phyloP scores from a whole-genome alignment of 192 early-diverging fungal species.

The Podila epicladia region DNA sequence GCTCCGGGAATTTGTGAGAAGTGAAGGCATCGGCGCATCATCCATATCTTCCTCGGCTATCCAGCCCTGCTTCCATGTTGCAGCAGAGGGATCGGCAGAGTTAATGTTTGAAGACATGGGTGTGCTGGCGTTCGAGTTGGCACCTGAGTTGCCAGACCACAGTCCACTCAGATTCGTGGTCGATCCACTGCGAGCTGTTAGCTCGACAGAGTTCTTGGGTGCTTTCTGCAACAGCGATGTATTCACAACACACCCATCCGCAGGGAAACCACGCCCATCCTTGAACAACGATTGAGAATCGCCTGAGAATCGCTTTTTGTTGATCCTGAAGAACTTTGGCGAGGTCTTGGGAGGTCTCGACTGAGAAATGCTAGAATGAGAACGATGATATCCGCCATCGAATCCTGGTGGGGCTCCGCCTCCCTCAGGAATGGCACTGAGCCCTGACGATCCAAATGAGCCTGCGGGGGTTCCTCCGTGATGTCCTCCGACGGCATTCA shows the following conservation, averaged over 20 bases:
- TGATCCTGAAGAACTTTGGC: slow-evolving; percentile 37
- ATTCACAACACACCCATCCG: slow-evolving; percentile 45
- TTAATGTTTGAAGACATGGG: not conserved
- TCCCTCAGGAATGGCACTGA: slow-evolving; percentile 32
- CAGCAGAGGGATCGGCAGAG: not conserved
- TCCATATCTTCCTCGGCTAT: slow-evolving; percentile 42
- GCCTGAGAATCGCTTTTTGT: slow-evolving; percentile 46
- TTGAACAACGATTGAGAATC: slow-evolving; percentile 41
- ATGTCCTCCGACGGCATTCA: slow-evolving; percentile 7
- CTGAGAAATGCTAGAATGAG: slow-evolving; percentile 12
- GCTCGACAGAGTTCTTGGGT: slow-evolving; percentile 22
- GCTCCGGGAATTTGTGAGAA: slow-evolving; percentile 33
- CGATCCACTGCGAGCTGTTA: slow-evolving; percentile 37
- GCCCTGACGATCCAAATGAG: slow-evolving; percentile 24
- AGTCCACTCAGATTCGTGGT: slow-evolving; percentile 16
- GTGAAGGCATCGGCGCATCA: slow-evolving; percentile 27
- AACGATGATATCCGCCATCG: slow-evolving; percentile 21
- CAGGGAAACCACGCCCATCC: slow-evolving; percentile 13
- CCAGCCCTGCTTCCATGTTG: slow-evolving; percentile 48
- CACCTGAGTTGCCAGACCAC: slow-evolving; percentile 16
- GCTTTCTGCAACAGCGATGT: slow-evolving; percentile 33
- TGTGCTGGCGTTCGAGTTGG: not conserved
- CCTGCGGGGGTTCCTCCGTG: slow-evolving; percentile 32
- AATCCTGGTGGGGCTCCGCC: slow-evolving; percentile 2
- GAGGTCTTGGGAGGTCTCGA: slow-evolving; percentile 24